A percentile compares a stretch with the other conserved stretches of the same genome.
These are phyloP conservation scores for Sporothrix brunneoviolacea DNA, from an alignment of 2,329 filamentous ascomycete species.

Conservation along the genomic window DNA sequence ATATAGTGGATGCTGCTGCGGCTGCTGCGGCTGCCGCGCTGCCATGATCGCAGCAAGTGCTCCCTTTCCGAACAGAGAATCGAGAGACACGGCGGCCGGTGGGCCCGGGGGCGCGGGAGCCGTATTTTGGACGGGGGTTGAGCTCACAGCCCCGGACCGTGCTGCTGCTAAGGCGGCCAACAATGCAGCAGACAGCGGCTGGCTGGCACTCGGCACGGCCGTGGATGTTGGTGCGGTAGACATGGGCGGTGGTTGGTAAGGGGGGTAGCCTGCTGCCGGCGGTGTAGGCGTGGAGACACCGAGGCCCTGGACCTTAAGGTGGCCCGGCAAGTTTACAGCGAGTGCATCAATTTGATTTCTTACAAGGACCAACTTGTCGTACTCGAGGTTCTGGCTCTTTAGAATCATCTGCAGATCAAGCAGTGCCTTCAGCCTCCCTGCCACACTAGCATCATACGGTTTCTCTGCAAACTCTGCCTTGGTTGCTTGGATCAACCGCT, in stretches of 20 bases:
- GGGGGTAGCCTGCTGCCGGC: constrained; percentile 21
- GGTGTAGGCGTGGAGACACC: constrained; percentile 24
- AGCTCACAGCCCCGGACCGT: constrained; percentile 26
- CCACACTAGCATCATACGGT: constrained; percentile 67
- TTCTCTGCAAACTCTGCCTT: constrained; percentile 69
- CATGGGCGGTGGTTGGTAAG: constrained; percentile 21
- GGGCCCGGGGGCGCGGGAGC: constrained; percentile 28
- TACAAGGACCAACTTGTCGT: constrained; percentile 76
- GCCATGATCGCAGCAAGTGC: constrained; percentile 54
- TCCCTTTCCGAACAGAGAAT: constrained; percentile 53
- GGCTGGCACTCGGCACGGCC: constrained; percentile 4
- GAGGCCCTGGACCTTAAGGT: constrained; percentile 33
- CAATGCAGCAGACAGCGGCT: constrained; percentile 13
- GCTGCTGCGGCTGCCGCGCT: constrained; percentile 33
- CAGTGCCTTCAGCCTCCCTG: constrained; percentile 75
- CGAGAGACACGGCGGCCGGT: constrained; percentile 40
- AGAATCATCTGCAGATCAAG: constrained; percentile 77
- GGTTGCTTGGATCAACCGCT: constrained; percentile 65
- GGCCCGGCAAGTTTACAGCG: constrained; percentile 53
- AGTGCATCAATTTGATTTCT: constrained; percentile 78
- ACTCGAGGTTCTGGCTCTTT: constrained; percentile 68
- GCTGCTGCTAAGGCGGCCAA: constrained; percentile 17
- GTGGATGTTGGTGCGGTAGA: constrained; percentile 24
- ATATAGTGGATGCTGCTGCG: constrained; percentile 35
- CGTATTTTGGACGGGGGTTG: constrained; percentile 9